Evolutionary conservation across 306 rosid species (phyloP).

Genomic region (Quercus agrifolia): DNA sequence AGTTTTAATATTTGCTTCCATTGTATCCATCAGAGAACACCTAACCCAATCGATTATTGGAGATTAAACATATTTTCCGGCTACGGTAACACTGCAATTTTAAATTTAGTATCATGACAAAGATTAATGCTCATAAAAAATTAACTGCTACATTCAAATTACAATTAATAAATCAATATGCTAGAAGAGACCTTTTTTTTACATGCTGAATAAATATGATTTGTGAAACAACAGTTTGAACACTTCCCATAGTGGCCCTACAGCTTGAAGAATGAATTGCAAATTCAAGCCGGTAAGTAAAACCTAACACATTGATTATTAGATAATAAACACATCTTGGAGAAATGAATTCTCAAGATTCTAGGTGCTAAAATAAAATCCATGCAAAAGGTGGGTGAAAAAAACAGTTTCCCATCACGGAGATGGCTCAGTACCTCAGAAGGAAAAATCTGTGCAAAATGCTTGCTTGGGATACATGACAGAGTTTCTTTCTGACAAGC

Average conservation of each 20-base stretch:
- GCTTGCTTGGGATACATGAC: no score
- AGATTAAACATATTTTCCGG: neutral
- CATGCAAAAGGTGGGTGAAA: neutral
- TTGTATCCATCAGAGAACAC: neutral
- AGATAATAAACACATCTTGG: neutral
- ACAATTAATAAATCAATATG: neutral
- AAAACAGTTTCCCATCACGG: neutral
- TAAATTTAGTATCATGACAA: neutral
- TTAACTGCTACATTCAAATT: neutral
- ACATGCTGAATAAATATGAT: neutral
- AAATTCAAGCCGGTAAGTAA: neutral
- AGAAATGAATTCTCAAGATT: neutral
- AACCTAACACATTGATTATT: neutral
- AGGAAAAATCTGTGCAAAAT: no score
- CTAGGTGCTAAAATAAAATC: no score
- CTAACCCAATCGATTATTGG: constrained; percentile 2
- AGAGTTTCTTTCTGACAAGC: no score
- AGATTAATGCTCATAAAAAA: neutral
- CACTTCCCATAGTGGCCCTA: neutral
- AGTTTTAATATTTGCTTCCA: constrained; percentile 22
- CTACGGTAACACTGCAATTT: neutral
- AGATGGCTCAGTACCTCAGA: no score
- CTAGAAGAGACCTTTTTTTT: neutral
- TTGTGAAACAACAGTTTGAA: neutral
- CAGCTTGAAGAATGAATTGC: neutral